These are phyloP conservation scores for Mycena vitilis DNA, from an alignment of 768 basidiomycete genomes.

Conservation along the genomic window DNA sequence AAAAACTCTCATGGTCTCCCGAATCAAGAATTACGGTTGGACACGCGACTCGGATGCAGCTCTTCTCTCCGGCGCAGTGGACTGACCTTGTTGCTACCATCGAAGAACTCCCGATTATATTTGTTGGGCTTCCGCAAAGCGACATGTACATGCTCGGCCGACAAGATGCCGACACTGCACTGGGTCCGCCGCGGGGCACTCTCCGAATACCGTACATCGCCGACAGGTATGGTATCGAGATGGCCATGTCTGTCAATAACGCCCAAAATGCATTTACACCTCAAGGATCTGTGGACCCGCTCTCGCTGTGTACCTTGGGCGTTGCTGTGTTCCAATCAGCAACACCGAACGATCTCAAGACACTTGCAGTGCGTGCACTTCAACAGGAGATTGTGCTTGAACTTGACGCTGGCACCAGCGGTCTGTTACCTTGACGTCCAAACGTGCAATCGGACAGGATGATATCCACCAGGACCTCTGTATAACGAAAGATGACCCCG, in stretches of 20 bases:
- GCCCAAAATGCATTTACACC: constrained; percentile 78
- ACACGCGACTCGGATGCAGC: constrained; percentile 68
- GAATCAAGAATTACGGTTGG: constrained; percentile 60
- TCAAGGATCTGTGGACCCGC: constrained; percentile 72
- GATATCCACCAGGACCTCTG: constrained; percentile 46
- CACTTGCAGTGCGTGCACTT: constrained; percentile 56
- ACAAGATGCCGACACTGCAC: constrained; percentile 43
- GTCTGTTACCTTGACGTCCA: constrained; percentile 64
- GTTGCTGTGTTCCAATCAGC: constrained; percentile 71
- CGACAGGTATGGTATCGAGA: constrained; percentile 56
- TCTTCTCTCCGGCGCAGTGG: constrained; percentile 63
- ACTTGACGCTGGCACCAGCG: constrained; percentile 48
- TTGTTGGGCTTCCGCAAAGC: constrained; percentile 71
- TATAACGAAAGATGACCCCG: constrained; percentile 54
- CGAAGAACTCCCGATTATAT: constrained; percentile 58
- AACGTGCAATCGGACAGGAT: constrained; percentile 56
- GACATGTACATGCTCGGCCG: constrained; percentile 80
- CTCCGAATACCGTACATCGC: constrained; percentile 63
- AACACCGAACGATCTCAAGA: constrained; percentile 56
- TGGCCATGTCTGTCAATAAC: constrained; percentile 73
- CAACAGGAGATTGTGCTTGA: constrained; percentile 13
- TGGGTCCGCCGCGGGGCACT: constrained; percentile 63
- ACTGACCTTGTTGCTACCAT: constrained; percentile 52
- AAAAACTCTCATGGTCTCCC: constrained; percentile 46
- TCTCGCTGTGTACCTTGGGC: constrained; percentile 68